Base-by-base conservation (phyloP, 345 rosid genomes). In the Acer yangbiense region DNA sequence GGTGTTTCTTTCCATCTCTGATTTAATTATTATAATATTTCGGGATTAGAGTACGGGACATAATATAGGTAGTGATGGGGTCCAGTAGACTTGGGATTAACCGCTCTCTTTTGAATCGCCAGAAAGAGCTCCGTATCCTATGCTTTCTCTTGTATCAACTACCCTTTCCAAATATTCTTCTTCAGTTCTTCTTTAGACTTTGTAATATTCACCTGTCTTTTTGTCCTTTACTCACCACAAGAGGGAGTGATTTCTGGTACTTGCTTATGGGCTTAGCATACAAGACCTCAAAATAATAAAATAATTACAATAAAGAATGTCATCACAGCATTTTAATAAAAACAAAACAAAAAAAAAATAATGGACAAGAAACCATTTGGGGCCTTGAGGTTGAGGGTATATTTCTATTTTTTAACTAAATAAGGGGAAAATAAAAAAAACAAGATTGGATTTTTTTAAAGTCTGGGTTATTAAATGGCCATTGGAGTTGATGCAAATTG, bases 101-200 rank as follows among this genome's bases (percentile, higher is more conserved):
- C 46, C 10, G 48, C 35, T 48, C 44, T 48, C 72, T 54, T 55
- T 65, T 72, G 65, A 65, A 72, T 50, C 58, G 65, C 6, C 57
- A 68, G 64, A 77, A 70, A 29, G 13, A 70, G 66, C 66, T 41
- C 78, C 72, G 85, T 63, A 83, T 79, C 80, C 85, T 73, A 77
- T 76, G 83, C 76, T 74, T 61, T 55, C 25, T 48, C 66, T 58
- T 9, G 11, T 18, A 2, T 46, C 54, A 23, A 52, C 54, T 12
- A 35, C 64, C 64, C 17, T 43, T 65, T 78, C 70, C 65, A 67
- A 79, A 73, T 67, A 41, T 25, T 62, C 32, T 3, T 18, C 1
- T 46, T 46, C 50, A 20, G 1, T 60, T 58, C 63, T 18, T 11
- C 55, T 18, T 13, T 32, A n/a, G 39, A 69, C 70, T 39, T 62